Evolutionary conservation across 805 yeast genomes (phyloP).

Genomic region (Teunomyces gatunensis): DNA sequence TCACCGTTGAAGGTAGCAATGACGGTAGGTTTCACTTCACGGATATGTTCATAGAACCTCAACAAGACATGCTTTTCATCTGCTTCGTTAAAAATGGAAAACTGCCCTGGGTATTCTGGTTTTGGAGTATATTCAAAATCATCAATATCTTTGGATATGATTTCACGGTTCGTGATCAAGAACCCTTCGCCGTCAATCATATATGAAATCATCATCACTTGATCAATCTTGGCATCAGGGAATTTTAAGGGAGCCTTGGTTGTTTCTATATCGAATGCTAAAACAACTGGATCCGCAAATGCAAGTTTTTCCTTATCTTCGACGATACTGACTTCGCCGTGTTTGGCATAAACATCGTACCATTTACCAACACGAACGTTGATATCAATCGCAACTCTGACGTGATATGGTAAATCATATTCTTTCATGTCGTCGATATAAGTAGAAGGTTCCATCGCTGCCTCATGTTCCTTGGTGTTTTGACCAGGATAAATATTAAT

Average conservation of each 20-base stretch:
- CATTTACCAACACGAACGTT: conserved; percentile 91
- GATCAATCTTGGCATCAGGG: conserved; percentile 88
- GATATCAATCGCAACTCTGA: conserved; percentile 90
- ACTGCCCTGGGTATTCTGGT: conserved; percentile 90
- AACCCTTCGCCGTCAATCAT: conserved; percentile 99
- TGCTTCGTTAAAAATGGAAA: conserved; percentile 85
- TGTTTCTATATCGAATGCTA: conserved; percentile 97
- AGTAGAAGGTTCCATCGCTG: conserved; percentile 52
- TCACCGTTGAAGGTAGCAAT: conserved; percentile 98
- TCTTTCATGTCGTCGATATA: conserved; percentile 81
- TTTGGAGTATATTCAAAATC: conserved; percentile 98
- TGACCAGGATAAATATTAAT: background rate
- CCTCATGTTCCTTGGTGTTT: conserved; percentile 8
- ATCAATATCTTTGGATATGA: conserved; percentile 90
- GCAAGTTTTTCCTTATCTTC: conserved; percentile 76
- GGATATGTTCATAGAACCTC: conserved; percentile 84
- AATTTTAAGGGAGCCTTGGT: conserved; percentile 94
- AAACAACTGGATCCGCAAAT: conserved; percentile 94
- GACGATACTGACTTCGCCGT: conserved; percentile 50
- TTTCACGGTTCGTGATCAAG: conserved; percentile 89
- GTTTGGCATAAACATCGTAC: conserved; percentile 74
- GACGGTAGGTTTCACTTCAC: conserved; percentile 90
- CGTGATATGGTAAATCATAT: conserved; percentile 95
- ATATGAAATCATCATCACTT: conserved; percentile 97
- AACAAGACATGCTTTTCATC: conserved; percentile 74